A percentile compares a stretch with the other conserved stretches of the same genome.
These are phyloP conservation scores for Paramarasmius palmivorus DNA, from an alignment of 1,284 basidiomycete genomes.

Conservation along the genomic window DNA sequence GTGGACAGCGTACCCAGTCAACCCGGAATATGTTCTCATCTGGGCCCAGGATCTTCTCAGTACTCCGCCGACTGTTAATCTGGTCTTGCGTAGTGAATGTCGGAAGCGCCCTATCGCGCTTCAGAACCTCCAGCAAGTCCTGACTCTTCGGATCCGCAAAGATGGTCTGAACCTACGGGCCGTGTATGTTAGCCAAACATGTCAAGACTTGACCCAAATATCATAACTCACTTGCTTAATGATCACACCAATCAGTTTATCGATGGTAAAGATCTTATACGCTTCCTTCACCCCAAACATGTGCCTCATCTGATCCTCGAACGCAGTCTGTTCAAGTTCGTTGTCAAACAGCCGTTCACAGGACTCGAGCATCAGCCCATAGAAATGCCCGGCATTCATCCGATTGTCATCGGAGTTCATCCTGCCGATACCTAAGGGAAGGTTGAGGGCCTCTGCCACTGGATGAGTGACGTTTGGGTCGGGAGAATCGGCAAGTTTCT, in stretches of 20 bases:
- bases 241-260: conserved; percentile 86
- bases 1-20: conserved; percentile 73
- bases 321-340: conserved; percentile 83
- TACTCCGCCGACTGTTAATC: conserved; percentile 81
- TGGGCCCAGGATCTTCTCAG: conserved; percentile 80
- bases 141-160: conserved; percentile 82
- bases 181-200: not conserved
- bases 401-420: conserved; percentile 20
- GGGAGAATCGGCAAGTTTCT: conserved; percentile 42
- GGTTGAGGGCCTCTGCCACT: conserved; percentile 33
- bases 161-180: conserved; percentile 68
- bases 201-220: conserved; percentile 11
- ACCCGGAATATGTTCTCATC: conserved; percentile 94
- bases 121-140: conserved; percentile 80
- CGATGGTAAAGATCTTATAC: conserved; percentile 91
- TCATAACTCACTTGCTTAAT: conserved; percentile 73
- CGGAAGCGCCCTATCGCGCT: conserved; percentile 70
- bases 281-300: conserved; percentile 87
- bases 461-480: conserved; percentile 26
- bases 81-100: conserved; percentile 78
- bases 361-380: conserved; percentile 82
- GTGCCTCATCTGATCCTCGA: conserved; percentile 88
- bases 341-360: conserved; percentile 92
- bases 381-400: conserved; percentile 60
- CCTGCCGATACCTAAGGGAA: conserved; percentile 23